Conservation (phyloP, 1,284 basidiomycete genomes). For the Tilletia walkeri region DNA sequence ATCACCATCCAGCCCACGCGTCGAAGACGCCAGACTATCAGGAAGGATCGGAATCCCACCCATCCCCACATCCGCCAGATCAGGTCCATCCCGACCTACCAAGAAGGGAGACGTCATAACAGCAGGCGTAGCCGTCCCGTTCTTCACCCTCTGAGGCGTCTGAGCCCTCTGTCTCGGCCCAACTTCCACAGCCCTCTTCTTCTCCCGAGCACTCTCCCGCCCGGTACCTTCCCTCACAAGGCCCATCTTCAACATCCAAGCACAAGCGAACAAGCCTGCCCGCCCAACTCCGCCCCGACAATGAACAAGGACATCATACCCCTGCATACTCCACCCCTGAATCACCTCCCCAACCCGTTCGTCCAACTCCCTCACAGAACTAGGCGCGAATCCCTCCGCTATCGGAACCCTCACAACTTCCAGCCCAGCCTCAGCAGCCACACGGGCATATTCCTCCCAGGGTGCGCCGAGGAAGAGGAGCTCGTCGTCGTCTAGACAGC, state of each 20-base stretch:
- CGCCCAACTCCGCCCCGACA: constrained; percentile 93
- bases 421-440: constrained; percentile 68
- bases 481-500: constrained; percentile 84
- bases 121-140: constrained; percentile 10
- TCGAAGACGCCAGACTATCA: neutral
- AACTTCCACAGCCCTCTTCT: neutral
- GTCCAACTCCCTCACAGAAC: constrained; percentile 64
- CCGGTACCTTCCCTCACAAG: constrained; percentile 69
- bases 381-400: constrained; percentile 83
- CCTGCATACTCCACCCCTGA: constrained; percentile 71
- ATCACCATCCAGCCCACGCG: neutral
- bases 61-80: neutral
- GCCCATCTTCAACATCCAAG: constrained; percentile 89
- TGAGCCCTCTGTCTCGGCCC: neutral
- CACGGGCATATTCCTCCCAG: constrained; percentile 72
- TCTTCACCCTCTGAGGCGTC: constrained; percentile 1
- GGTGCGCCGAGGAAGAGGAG: constrained; percentile 77
- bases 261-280: constrained; percentile 86
- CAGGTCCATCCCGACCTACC: neutral
- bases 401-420: constrained; percentile 77
- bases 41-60: neutral
- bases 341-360: constrained; percentile 71
- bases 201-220: constrained; percentile 1
- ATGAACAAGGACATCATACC: constrained; percentile 76
- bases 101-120: neutral